Evolutionary conservation across 495 filamentous ascomycete species (phyloP), one percentile per base, ranked within the genome.

Genomic region (Xylaria telfairii): DNA sequence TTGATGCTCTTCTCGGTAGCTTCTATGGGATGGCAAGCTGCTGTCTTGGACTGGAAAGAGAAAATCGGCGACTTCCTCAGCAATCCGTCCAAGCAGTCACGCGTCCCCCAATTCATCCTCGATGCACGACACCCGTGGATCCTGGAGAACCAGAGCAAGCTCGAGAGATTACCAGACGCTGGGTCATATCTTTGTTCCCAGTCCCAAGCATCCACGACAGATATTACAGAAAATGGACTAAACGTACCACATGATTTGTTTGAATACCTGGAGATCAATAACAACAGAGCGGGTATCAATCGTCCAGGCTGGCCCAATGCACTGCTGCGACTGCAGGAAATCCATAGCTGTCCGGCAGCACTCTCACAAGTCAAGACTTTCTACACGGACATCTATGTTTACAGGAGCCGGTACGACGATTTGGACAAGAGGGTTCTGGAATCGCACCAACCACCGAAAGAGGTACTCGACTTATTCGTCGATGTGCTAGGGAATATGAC

Each of bases 401-500:
- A 67, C 24, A 28, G 39, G 12, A 17, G 47, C 51, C 6, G n/a
- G 37, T 67, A 39, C 32, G 30, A 17, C 7, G 30, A 39, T n/a
- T 37, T 3, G n/a, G 15, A 24, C n/a, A 53, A 24, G 64, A 24
- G 21, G 64, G 54, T 53, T 1, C 37, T 60, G 2, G 65, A 68
- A 39, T 37, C 41, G 26, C 19, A 24, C 9, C 37, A 51, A 9
- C 54, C 56, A 6, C 67, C 67, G 24, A 17, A 3, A 5, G 39
- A 60, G 21, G 37, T 28, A 5, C 53, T 69, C n/a, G 53, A 47
- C 42, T 37, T 60, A 41, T 60, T 61, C 26, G 67, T 10, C 6
- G 56, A 69, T 46, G 21, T 69, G 17, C 67, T 69, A 39, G 41
- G 44, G 21, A 69, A 62, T 21, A 69, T 51, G 67, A 68, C 49